Percentiles rank a stretch among this genome's conserved stretches.
Conservation (phyloP, 2,329 filamentous ascomycete species). For the Byssothecium circinans region DNA sequence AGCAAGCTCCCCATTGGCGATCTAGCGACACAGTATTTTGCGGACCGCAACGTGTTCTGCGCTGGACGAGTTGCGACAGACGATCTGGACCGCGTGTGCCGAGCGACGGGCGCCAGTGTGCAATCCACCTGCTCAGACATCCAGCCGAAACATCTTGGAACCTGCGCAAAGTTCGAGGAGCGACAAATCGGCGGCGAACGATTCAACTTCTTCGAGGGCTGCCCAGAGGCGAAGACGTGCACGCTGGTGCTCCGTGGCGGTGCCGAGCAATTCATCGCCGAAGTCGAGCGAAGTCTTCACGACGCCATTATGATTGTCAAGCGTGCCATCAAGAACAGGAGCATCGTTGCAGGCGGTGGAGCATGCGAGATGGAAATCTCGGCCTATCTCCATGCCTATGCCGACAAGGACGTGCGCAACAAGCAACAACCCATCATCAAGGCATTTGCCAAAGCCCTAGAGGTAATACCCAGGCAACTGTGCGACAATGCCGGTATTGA, state of each 20-base stretch:
- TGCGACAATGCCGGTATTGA: constrained; percentile 99
- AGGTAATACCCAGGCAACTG: constrained; percentile 93
- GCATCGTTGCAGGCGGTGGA: constrained; percentile 92
- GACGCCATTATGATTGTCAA: constrained; percentile 99
- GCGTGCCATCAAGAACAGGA: constrained; percentile 91
- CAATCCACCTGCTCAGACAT: constrained; percentile 98
- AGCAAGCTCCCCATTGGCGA: constrained; percentile 98
- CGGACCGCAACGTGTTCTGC: constrained; percentile 97
- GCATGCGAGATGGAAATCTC: constrained; percentile 97
- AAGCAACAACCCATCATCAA: constrained; percentile 99
- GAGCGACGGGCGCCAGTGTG: constrained; percentile 87
- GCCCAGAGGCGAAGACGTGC: constrained; percentile 93
- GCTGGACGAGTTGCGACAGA: constrained; percentile 88
- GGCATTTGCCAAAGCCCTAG: constrained; percentile 93
- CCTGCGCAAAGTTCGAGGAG: constrained; percentile 89
- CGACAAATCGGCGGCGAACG: constrained; percentile 95
- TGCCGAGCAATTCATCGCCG: constrained; percentile 98
- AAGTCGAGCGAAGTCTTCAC: constrained; percentile 95
- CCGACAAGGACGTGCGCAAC: constrained; percentile 87
- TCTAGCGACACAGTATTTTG: constrained; percentile 95
- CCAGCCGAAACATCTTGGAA: constrained; percentile 82
- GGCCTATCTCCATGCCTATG: constrained; percentile 87
- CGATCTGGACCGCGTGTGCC: constrained; percentile 94
- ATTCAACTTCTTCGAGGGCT: constrained; percentile 98
- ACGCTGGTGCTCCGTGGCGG: constrained; percentile 93